Base-by-base conservation (phyloP, 148 eudicot species). In the Camellia granthamiana region DNA sequence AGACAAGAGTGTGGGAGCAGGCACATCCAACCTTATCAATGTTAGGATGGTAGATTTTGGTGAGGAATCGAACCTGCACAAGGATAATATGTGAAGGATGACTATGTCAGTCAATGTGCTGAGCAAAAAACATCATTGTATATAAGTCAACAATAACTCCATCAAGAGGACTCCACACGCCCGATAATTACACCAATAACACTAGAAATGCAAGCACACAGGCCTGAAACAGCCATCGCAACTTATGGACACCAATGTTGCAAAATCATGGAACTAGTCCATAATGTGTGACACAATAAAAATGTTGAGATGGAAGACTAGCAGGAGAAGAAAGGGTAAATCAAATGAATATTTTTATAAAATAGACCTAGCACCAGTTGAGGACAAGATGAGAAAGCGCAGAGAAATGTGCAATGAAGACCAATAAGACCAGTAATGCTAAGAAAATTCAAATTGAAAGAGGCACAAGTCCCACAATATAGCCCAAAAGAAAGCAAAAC, bases 31-130 rank as follows among this genome's bases (percentile, higher is more conserved):
- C 99, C 98, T 97, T 97, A 77, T 92, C 98, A 77, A 97, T 97
- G 86, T 97, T 97, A 46, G 98, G 98, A 85, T 97, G 99, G 87
- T 97, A 97, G 52, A 97, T 97, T 84, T 94, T 97, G 69, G 99
- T 97, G 72, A 97, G 96, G 85, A 97, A 97, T 19, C 99, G 91
- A 80, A 97, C 99, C 99, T 96, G 95, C 81, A 81, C 80, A 83
- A 75, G 23, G 78, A 74, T 84, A 75, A 78, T 21, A 8, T 15
- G 80, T 19, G 70, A 85, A 82, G 14, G 43, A 64, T 58, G 15
- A 73, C 21, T 51, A 54, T 19, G 52, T 59, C 44, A 54, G 46
- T 49, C 46, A 64, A 62, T 68, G 55, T 69, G 30, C 76, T 43
- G 7, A 55, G 16, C 43, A 21, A 51, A 21, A 51, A 63, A 77